Base-by-base conservation (phyloP, 2,329 filamentous ascomycete genomes). In the Sordariomycetes sp. region DNA sequence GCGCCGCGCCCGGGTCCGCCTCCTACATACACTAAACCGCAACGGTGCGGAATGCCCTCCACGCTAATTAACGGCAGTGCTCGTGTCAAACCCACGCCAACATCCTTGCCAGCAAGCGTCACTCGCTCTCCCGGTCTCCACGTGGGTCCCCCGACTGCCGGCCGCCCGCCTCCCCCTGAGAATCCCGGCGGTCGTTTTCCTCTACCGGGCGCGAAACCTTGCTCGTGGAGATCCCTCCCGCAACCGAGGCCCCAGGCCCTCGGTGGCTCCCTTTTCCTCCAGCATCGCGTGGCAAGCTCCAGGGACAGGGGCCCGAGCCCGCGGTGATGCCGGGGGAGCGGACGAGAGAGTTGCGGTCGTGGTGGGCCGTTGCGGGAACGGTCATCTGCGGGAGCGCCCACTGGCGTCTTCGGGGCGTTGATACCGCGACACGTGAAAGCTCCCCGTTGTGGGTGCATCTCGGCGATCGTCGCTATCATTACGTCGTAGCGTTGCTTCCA, bases 341-440 rank as follows among this genome's bases (percentile, higher is more conserved):
- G 28, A 32, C 4, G 8, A 32, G 28, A 32, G 28, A 8, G 28
- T 32, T 32, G 28, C 8, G 28, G 28, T 32, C 28, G 69, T 91
- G 88, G 69, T 91, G 88, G 1, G 88, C 28, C 28, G 28, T 32
- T 32, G 28, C 28, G 28, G 28, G 28, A 32, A 32, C 80, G 46
- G 91, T 72, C 86, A 90, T 90, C 69, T 91, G 88, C 2, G 85
- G 79, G 70, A 89, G 91, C 0, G 86, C 89, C 76, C 82, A 92
- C 1, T 90, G 75, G 4, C 90, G 74, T 54, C 70, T 66, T 58
- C 62, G 61, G n/a, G 55, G 60, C 58, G 20, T 53, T 62, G 28
- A 32, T 32, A 32, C 28, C 28, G 28, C 28, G 43, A 64, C 53
- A 20, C 53, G 28, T 32, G 53, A 37, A 55, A 55, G 4, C 28